phyloP scores from a whole-genome alignment of 441 rosid species.

The Manihot esculenta region DNA sequence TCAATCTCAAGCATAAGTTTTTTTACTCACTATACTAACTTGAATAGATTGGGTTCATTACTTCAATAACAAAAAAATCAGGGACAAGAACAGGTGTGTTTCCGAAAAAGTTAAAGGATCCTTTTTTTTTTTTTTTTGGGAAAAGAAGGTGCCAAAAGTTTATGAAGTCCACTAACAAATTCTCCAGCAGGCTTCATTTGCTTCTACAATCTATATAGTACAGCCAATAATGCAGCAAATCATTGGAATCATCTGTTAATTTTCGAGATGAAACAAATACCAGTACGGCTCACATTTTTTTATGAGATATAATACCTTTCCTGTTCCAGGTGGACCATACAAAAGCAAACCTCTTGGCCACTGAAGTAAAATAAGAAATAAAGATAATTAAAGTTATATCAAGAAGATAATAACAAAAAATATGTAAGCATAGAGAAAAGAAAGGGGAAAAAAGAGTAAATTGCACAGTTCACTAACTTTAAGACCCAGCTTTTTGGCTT shows the following conservation, averaged over 20 bases:
- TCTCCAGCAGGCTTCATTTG: neutral
- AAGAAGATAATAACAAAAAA: neutral
- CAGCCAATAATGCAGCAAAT: neutral
- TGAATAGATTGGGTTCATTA: too few species aligned
- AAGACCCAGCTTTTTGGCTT: conserved; percentile 81
- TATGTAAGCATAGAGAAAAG: neutral
- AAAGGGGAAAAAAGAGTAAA: too few species aligned
- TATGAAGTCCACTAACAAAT: neutral
- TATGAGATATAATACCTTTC: conserved; percentile 49
- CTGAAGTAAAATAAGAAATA: conserved; percentile 34
- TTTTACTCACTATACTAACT: too few species aligned
- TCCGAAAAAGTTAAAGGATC: too few species aligned
- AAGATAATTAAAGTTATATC: neutral
- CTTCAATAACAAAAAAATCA: too few species aligned
- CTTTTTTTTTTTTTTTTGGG: too few species aligned
- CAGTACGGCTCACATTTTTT: neutral
- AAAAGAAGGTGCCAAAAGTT: neutral
- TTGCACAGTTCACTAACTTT: conserved; percentile 37
- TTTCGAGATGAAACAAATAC: neutral
- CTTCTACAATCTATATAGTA: neutral
- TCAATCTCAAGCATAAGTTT: too few species aligned
- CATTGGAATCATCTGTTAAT: too few species aligned
- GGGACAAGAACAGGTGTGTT: too few species aligned
- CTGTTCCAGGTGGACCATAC: conserved; percentile 86
- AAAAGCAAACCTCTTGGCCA: conserved; percentile 87